These are phyloP conservation scores for Podospora tetraspora DNA, from an alignment of 495 filamentous ascomycete species.

Conservation along the genomic window DNA sequence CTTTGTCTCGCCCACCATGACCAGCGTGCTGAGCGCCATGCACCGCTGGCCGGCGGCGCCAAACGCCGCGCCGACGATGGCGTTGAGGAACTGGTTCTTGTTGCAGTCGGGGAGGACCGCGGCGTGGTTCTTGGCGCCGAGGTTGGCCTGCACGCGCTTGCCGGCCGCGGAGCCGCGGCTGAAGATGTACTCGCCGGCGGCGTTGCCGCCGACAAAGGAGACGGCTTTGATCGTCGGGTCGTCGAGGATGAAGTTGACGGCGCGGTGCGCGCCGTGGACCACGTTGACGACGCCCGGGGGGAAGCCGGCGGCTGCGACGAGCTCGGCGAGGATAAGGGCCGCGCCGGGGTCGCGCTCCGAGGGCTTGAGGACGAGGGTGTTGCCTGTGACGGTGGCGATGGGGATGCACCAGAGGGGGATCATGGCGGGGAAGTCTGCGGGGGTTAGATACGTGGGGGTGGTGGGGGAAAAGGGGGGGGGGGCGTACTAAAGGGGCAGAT, in stretches of 20 bases:
- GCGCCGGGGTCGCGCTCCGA: slow-evolving; percentile 98
- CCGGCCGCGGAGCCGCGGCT: slow-evolving; percentile 87
- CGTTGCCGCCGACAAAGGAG: slow-evolving; percentile 93
- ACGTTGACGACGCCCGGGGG: slow-evolving; percentile 93
- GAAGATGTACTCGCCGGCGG: slow-evolving; percentile 96
- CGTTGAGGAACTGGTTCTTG: slow-evolving; percentile 95
- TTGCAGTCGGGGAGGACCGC: slow-evolving; percentile 93
- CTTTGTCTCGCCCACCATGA: slow-evolving; percentile 92
- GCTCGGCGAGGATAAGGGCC: slow-evolving; percentile 93
- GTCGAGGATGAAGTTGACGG: slow-evolving; percentile 96
- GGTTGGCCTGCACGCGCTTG: slow-evolving; percentile 89
- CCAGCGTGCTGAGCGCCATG: slow-evolving; percentile 91
- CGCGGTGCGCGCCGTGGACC: slow-evolving; percentile 82
- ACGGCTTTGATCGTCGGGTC: slow-evolving; percentile 97
- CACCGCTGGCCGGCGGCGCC: slow-evolving; percentile 96
- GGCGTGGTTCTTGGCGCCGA: slow-evolving; percentile 98
- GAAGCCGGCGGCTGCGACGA: slow-evolving; percentile 87
- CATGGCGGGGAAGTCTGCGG: slow-evolving; percentile 96
- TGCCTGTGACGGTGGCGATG: slow-evolving; percentile 89
- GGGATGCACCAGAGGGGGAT: slow-evolving; percentile 98
- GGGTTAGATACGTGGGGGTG: slow-evolving; percentile 16
- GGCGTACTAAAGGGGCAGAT: slow-evolving; percentile 97
- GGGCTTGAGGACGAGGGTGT: slow-evolving; percentile 91
- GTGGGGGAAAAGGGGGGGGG: slow-evolving; percentile 10
- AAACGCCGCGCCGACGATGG: slow-evolving; percentile 91